phyloP scores from a whole-genome alignment of 2,329 filamentous ascomycete species.

The Xylariaceae sp. region DNA sequence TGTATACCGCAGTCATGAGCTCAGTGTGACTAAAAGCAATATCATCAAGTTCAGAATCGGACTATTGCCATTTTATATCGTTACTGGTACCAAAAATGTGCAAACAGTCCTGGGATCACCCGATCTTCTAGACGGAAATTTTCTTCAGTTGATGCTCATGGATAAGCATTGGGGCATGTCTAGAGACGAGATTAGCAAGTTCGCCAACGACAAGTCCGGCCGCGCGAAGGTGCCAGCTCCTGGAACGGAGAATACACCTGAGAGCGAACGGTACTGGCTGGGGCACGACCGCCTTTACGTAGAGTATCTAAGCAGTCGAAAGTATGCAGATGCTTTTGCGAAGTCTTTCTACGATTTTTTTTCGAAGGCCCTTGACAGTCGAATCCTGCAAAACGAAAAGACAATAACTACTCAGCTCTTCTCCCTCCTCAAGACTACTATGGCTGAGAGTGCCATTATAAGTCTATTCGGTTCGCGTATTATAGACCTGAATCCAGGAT shows the following conservation, averaged over 20 bases:
- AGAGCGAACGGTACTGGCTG: conserved; percentile 34
- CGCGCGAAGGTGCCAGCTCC: conserved; percentile 23
- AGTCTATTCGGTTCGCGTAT: conserved; percentile 36
- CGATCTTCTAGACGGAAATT: conserved; percentile 6
- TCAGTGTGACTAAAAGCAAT: neutral
- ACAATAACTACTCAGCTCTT: neutral
- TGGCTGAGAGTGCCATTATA: conserved; percentile 32
- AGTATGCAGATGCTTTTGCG: conserved; percentile 16
- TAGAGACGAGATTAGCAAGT: conserved; percentile 25
- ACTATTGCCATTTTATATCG: conserved; percentile 12
- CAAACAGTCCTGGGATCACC: conserved; percentile 24
- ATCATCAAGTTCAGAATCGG: conserved; percentile 29
- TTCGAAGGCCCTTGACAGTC: conserved; percentile 13
- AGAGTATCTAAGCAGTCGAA: conserved; percentile 23
- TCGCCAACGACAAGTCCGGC: conserved; percentile 27
- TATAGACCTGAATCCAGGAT: conserved; percentile 35
- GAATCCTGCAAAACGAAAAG: conserved; percentile 4
- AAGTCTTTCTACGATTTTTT: conserved; percentile 27
- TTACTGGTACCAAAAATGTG: conserved; percentile 26
- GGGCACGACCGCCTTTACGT: conserved; percentile 25
- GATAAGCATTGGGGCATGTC: conserved; percentile 24
- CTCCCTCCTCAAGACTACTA: conserved; percentile 12
- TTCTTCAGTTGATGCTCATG: conserved; percentile 17
- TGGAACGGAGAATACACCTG: conserved; percentile 25
- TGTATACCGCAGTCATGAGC: too few relatives aligned